A percentile compares a stretch with the other conserved stretches of the same genome.
phyloP scores from a whole-genome alignment of 495 filamentous ascomycete genomes.

The Delitschia confertaspora region DNA sequence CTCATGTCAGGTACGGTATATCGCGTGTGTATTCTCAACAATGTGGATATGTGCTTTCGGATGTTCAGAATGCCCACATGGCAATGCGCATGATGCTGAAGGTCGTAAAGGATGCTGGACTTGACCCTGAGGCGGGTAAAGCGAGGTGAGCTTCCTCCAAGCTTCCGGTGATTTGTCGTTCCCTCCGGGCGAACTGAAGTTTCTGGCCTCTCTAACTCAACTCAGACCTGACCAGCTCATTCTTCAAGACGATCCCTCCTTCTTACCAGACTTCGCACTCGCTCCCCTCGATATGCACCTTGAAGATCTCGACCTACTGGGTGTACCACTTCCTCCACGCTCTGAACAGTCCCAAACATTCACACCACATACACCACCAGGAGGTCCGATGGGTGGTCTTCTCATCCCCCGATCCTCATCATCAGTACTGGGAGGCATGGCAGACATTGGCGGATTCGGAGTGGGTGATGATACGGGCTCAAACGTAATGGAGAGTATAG shows the following conservation, averaged over 20 bases:
- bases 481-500: constrained; percentile 17
- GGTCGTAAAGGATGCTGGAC: constrained; percentile 43
- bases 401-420: constrained; percentile 27
- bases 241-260: constrained; percentile 77
- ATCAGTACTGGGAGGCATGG: too few relatives aligned
- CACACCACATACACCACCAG: constrained; percentile 17
- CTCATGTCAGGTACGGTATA: constrained; percentile 58
- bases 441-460: constrained; percentile 32
- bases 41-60: constrained; percentile 72
- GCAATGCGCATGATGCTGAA: constrained; percentile 60
- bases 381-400: constrained; percentile 28
- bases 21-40: constrained; percentile 79
- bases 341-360: constrained; percentile 31
- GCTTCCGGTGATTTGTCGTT: not conserved
- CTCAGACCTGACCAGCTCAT: constrained; percentile 68
- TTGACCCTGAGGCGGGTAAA: constrained; percentile 66
- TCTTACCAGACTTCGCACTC: constrained; percentile 55
- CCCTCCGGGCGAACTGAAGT: too few relatives aligned
- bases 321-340: constrained; percentile 31
- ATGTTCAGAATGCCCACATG: constrained; percentile 66
- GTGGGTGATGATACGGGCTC: constrained; percentile 32
- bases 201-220: constrained; percentile 16
- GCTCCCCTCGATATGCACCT: constrained; percentile 41
- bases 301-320: constrained; percentile 48
- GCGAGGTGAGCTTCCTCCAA: constrained; percentile 47